Evolutionary conservation across 2,329 filamentous ascomycete genomes (phyloP).

Genomic region (Epicoccum nigrum): DNA sequence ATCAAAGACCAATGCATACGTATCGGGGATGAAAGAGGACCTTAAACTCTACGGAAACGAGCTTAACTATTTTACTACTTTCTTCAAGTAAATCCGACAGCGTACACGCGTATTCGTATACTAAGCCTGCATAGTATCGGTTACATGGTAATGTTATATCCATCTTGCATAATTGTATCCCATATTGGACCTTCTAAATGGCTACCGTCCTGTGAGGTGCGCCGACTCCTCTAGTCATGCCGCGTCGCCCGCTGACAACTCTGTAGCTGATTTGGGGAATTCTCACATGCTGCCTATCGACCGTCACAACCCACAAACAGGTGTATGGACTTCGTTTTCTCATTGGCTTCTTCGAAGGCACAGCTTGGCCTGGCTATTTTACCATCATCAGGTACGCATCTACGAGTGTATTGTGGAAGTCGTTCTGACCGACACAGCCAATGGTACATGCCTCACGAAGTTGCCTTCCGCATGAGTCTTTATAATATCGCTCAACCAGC

Average conservation of each 20-base stretch:
- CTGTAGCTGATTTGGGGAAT: neutral
- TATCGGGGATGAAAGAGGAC: conserved; percentile 19
- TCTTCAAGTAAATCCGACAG: conserved; percentile 39
- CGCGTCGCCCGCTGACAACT: neutral
- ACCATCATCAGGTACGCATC: neutral
- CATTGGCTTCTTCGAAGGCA: neutral
- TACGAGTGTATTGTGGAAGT: no score
- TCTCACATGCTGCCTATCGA: neutral
- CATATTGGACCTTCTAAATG: conserved; percentile 1
- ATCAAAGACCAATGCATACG: conserved; percentile 17
- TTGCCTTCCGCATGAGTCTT: conserved; percentile 6
- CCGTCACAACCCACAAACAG: neutral
- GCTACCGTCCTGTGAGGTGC: conserved; percentile 1
- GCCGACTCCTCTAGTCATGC: neutral
- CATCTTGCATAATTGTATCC: conserved; percentile 8
- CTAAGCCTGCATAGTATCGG: neutral
- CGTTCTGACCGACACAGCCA: neutral
- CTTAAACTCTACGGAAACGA: conserved; percentile 15
- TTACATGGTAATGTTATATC: conserved; percentile 4
- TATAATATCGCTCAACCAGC: neutral
- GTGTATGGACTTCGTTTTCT: neutral
- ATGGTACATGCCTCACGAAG: conserved; percentile 8
- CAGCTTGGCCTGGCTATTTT: conserved; percentile 5
- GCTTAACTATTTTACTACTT: conserved; percentile 15
- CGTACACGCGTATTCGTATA: conserved; percentile 5